These are phyloP conservation scores for Entophlyctis luteolus DNA, from an alignment of 192 early-diverging fungal genomes.

Conservation along the genomic window DNA sequence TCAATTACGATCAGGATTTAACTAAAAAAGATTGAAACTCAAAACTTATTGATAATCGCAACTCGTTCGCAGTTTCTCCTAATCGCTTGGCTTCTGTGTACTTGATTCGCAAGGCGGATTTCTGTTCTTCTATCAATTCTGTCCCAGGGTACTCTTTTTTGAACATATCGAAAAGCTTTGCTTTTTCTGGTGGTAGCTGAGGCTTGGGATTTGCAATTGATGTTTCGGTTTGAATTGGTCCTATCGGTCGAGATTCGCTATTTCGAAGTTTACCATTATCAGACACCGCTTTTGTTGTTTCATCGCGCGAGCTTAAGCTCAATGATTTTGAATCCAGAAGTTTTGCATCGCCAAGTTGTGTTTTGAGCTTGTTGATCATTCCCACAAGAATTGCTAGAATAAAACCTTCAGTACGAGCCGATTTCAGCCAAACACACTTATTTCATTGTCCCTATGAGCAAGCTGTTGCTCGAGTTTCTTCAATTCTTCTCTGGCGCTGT, in stretches of 20 bases:
- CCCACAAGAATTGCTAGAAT: slow-evolving; percentile 48
- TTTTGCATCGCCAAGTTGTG: slow-evolving; percentile 24
- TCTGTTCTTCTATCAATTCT: slow-evolving; percentile 58
- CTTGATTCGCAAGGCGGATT: slow-evolving; percentile 49
- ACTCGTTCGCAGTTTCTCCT: slow-evolving; percentile 44
- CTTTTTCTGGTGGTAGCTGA: slow-evolving; percentile 49
- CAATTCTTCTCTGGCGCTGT: slow-evolving; percentile 16
- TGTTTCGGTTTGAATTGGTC: background rate
- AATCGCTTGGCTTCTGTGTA: slow-evolving; percentile 51
- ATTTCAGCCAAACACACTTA: slow-evolving; percentile 38
- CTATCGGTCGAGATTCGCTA: background rate
- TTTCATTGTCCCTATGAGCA: slow-evolving; percentile 57
- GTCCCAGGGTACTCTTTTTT: slow-evolving; percentile 46
- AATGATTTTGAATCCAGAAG: slow-evolving; percentile 8
- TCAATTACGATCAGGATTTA: background rate
- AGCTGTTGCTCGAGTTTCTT: slow-evolving; percentile 35
- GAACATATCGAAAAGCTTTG: slow-evolving; percentile 57
- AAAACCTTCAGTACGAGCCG: background rate
- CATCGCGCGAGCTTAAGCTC: background rate
- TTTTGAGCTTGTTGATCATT: slow-evolving; percentile 50
- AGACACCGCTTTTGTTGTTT: background rate
- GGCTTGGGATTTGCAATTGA: slow-evolving; percentile 22
- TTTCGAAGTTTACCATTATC: background rate
- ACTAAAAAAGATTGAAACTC: background rate
- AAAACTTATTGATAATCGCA: slow-evolving; percentile 50